Evolutionary conservation across 257 asterid genomes (phyloP), one percentile per base, ranked within the genome.

Genomic region (Rubia yunnanensis): DNA sequence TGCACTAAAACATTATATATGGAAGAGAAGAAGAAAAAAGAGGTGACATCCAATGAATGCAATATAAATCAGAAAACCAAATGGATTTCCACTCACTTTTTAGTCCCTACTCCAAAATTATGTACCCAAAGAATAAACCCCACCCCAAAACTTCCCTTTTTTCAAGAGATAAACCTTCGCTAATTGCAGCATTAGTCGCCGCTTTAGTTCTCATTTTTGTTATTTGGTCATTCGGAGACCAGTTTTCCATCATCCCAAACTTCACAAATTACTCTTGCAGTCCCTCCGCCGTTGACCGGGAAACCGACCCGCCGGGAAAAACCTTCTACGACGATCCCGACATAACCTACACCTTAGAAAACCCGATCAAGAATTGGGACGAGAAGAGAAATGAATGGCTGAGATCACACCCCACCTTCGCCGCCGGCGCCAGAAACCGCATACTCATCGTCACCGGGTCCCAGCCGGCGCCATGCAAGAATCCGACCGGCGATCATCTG

Each of bases 401-500:
- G 17, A 74, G 73, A 35, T 79, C 65, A 34, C 94, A 80, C 35
- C 86, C 83, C 0, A 13, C 71, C 3, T 81, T 84, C 17, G 60
- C 41, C 14, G 18, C 89, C 88, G n/a, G n/a, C n/a, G n/a, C n/a
- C n/a, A n/a, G 39, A 8, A 69, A 67, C 17, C 79, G 86, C 0
- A 74, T 91, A 22, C 84, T 88, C 0, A 78, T 91, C 73, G 75
- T 91, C 44, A 83, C 88, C 0, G 98, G 96, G 0, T 91, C 98
- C 23, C 95, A 88, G 73, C 84, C 94, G 3, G 65, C 80, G 2
- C 73, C 92, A 0, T 91, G 96, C 73, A 78, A 69, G 26, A 81
- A 72, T 60, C 91, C 86, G 0, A 3, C 7, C 1, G 98, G 98
- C 23, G 98, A 91, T 64, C 79, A 81, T 72, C 52, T 86, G 8